Evolutionary conservation across 2,329 filamentous ascomycete genomes (phyloP), one percentile per base, ranked within the genome.

Genomic region (Dothistroma septosporum): DNA sequence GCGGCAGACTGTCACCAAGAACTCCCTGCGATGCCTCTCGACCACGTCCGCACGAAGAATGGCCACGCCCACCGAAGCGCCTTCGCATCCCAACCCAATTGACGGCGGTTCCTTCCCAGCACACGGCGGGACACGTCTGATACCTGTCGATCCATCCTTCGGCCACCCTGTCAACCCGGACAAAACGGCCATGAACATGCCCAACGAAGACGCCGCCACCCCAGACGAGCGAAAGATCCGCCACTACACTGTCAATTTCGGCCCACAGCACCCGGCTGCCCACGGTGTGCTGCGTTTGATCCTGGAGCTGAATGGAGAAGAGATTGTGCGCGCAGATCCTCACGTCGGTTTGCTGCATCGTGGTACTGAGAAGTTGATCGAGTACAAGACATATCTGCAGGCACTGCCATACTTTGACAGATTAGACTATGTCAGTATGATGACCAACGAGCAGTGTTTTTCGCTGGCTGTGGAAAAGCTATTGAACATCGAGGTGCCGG

Each of bases 391-490:
- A 70, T 99, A 99, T 76, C 85, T 97, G 74, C 94, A 99, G 83
- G 94, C 94, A 60, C 83, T 99, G 74, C 94, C 94, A 59, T 99
- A 99, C 83, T 99, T 99, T 76, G 94, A 99, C 80, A 91, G 94
- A 70, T 84, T 99, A 77, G 94, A 99, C 79, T 99, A 99, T 78
- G 92, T 97, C 70, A 97, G 92, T 73, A 99, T 99, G 95, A 99
- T 99, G 94, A 99, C 94, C 73, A 99, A 99, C 79, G 94, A 99
- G 83, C 94, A 99, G 80, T 96, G 92, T 75, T 99, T 91, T 79
- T 87, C 92, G 41, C 84, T 99, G 68, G 94, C 92, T 21, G 93
- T 97, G 59, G 94, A 99, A 85, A 99, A 99, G 84, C 84, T 99
- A 63, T 83, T 99, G 72, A 99, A 99, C 78, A 83, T 99, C 67